phyloP scores from a whole-genome alignment of 352 stramenopile genomes.

The Thraustochytrium sp. region DNA sequence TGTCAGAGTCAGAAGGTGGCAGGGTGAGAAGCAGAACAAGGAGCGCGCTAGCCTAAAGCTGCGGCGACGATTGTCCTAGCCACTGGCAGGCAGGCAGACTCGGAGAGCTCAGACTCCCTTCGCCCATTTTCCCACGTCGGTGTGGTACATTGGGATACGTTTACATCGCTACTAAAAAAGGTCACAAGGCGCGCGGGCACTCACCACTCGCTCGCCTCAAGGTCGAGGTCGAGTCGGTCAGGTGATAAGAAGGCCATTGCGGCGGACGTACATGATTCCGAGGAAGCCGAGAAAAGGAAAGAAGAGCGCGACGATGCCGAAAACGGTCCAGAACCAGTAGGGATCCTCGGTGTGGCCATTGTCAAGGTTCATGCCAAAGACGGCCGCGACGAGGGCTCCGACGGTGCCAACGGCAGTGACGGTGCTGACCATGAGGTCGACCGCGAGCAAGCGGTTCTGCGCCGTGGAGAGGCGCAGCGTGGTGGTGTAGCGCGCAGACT shows the following conservation, averaged over 20 bases:
- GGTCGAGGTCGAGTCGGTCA: too few relatives aligned
- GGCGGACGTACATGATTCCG: neutral
- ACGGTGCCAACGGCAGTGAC: neutral
- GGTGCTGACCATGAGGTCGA: constrained; percentile 41
- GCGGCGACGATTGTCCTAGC: too few relatives aligned
- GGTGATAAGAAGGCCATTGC: neutral
- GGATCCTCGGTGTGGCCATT: neutral
- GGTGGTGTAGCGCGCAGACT: constrained; percentile 15
- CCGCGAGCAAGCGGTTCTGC: constrained; percentile 40
- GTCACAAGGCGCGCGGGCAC: too few relatives aligned
- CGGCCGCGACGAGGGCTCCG: constrained; percentile 36
- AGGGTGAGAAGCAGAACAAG: too few relatives aligned
- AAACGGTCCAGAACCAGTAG: constrained; percentile 35
- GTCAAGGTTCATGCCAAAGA: constrained; percentile 49
- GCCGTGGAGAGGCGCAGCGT: constrained; percentile 30
- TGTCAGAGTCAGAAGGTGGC: too few relatives aligned
- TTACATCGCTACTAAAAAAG: too few relatives aligned
- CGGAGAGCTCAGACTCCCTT: too few relatives aligned
- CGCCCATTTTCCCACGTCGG: too few relatives aligned
- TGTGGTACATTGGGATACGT: too few relatives aligned
- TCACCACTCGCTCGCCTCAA: too few relatives aligned
- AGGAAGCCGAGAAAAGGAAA: neutral
- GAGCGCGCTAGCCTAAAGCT: too few relatives aligned
- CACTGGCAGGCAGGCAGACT: too few relatives aligned
- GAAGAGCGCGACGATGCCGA: neutral